phyloP scores from a whole-genome alignment of 768 basidiomycete genomes.

The Scleroderma citrinum region DNA sequence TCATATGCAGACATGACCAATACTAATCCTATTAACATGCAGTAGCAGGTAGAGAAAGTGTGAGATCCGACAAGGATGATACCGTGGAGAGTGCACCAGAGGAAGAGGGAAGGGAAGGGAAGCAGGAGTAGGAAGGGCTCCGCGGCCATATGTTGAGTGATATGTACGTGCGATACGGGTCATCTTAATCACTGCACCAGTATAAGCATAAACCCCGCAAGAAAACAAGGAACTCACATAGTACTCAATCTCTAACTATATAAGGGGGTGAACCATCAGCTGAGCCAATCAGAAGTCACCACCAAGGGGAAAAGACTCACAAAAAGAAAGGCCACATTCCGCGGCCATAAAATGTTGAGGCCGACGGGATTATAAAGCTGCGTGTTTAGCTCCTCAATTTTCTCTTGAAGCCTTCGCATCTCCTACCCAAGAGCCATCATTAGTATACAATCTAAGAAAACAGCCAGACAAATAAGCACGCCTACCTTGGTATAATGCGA shows the following conservation, averaged over 20 bases:
- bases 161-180: neutral
- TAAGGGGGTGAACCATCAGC: neutral
- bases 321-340: slow-evolving; percentile 82
- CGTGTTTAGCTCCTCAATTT: slow-evolving; percentile 65
- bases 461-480: neutral
- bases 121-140: neutral
- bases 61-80: neutral
- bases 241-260: slow-evolving; percentile 91
- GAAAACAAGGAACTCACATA: slow-evolving; percentile 52
- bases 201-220: neutral
- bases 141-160: neutral
- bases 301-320: slow-evolving; percentile 63
- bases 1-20: too few species aligned
- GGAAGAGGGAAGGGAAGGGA: neutral
- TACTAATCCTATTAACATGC: too few species aligned
- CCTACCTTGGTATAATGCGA: slow-evolving; percentile 81
- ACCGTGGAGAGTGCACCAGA: neutral
- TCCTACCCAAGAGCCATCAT: slow-evolving; percentile 45
- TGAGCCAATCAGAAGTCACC: neutral
- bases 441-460: too few species aligned
- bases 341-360: slow-evolving; percentile 82
- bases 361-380: slow-evolving; percentile 81
- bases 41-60: too few species aligned
- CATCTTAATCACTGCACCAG: neutral
- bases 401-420: slow-evolving; percentile 57